Evolutionary conservation across 2,329 filamentous ascomycete genomes (phyloP).

Genomic region (Phaeoacremonium minimum): DNA sequence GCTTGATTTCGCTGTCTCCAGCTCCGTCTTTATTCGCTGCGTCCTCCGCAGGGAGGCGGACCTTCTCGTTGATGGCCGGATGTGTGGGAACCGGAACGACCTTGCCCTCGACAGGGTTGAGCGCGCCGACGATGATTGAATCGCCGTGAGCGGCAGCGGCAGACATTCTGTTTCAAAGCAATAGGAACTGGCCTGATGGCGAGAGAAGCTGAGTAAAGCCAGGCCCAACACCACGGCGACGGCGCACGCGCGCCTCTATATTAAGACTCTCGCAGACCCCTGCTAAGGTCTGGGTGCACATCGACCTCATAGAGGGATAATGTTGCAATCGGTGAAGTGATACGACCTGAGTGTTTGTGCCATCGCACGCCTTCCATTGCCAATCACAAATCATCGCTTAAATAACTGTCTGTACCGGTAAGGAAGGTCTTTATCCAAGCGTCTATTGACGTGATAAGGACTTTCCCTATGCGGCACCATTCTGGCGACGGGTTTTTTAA

Average conservation of each 20-base stretch:
- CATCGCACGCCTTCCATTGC: slow-evolving; percentile 5
- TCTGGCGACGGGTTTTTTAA: not conserved
- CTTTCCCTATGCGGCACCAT: slow-evolving; percentile 1
- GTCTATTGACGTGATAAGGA: slow-evolving; percentile 1
- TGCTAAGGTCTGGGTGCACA: not conserved
- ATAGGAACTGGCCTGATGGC: not conserved
- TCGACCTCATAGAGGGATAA: no score
- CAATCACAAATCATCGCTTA: not conserved
- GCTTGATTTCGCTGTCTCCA: slow-evolving; percentile 13
- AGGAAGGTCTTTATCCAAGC: slow-evolving; percentile 4
- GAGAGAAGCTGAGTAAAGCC: not conserved
- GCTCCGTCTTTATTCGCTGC: slow-evolving; percentile 5
- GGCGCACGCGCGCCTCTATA: not conserved
- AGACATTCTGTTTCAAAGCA: not conserved
- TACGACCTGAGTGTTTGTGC: slow-evolving; percentile 2
- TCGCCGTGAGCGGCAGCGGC: slow-evolving; percentile 9
- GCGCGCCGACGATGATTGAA: slow-evolving; percentile 17
- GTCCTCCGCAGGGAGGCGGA: slow-evolving; percentile 8
- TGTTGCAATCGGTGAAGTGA: slow-evolving; percentile 1
- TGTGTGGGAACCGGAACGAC: slow-evolving; percentile 21
- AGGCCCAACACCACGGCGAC: not conserved
- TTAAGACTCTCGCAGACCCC: not conserved
- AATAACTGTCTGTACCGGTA: not conserved
- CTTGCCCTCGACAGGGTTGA: slow-evolving; percentile 23
- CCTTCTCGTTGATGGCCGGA: slow-evolving; percentile 23